Base-by-base conservation (phyloP, 164 flowering plant species). In the Sedum album region DNA sequence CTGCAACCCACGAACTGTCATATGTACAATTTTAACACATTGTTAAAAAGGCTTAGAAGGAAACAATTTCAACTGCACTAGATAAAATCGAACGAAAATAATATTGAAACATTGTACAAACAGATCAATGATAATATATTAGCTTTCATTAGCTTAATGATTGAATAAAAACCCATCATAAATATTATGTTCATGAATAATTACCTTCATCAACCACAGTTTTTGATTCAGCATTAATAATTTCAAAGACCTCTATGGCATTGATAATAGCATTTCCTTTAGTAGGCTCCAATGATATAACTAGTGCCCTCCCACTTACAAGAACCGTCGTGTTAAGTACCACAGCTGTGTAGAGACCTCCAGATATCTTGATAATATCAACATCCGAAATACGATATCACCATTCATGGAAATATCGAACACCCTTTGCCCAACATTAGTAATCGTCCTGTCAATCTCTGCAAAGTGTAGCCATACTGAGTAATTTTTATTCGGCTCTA, bases 391-490 rank as follows among this genome's bases (percentile, higher is more conserved):
- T 11, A n/a, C 84, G 65, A 74, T 41, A 70, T 90, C 88, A 57
- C 96, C 97, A 80, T 95, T 95, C 68, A 95, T 84, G 72, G 84
- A 51, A n/a, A 95, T 71, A 69, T 95, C 91, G 80, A 95, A 92
- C 14, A 92, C 83, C 82, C 97, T 81, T 73, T 92, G 76, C 67
- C 96, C 96, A 6, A 21, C 77, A 53, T 69, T 76, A 20, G 81
- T 85, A 30, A 90, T 74, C 30, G 85, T 68, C 31, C 70, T 51
- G 73, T 87, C 96, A 72, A 95, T 90, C 81, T 95, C 97, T 4
- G 97, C 94, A 82, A 95, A 95, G 77, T 95, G 97, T 65, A 95
- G 73, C 99, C 97, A 95, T 69, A 95, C 72, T 0, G 97, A 95
- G 71, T 90, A 95, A 78, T 92, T 95, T 72, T 79, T 82, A 60